phyloP scores from a whole-genome alignment of 1,284 basidiomycete genomes.

The Ustilago crameri region DNA sequence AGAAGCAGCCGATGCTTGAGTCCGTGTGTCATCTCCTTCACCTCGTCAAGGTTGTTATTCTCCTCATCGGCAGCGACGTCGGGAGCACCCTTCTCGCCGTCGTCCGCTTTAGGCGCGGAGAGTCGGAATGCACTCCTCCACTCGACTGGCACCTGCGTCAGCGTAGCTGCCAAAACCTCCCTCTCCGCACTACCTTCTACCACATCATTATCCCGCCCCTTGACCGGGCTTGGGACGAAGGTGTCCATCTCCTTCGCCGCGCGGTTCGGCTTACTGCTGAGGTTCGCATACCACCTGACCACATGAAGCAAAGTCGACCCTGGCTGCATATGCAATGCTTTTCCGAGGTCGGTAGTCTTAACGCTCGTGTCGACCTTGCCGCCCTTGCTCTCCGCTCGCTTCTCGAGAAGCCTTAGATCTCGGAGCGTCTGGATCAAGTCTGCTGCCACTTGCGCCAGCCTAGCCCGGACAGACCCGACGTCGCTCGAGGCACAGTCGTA shows the following conservation, averaged over 20 bases:
- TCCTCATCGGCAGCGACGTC: too few relatives aligned
- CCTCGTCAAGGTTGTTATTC: not conserved
- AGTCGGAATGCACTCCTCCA: conserved; percentile 48
- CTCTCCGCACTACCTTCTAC: conserved; percentile 1
- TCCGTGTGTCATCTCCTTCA: conserved; percentile 20
- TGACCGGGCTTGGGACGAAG: conserved; percentile 17
- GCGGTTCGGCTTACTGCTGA: conserved; percentile 13
- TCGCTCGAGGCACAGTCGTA: conserved; percentile 74
- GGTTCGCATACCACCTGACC: conserved; percentile 28
- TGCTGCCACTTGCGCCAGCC: conserved; percentile 37
- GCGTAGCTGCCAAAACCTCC: conserved; percentile 38
- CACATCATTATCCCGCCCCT: conserved; percentile 10
- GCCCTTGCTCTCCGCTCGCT: not conserved
- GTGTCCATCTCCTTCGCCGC: conserved; percentile 41
- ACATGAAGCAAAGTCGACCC: conserved; percentile 45
- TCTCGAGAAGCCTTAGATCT: conserved; percentile 27
- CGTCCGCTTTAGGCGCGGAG: not conserved
- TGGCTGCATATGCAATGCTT: conserved; percentile 34
- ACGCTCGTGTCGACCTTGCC: conserved; percentile 4
- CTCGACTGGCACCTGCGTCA: conserved; percentile 27
- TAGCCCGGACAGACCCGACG: conserved; percentile 18
- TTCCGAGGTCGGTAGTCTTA: conserved; percentile 34
- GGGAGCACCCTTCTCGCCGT: too few relatives aligned
- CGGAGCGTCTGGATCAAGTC: conserved; percentile 24
- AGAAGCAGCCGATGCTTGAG: conserved; percentile 35